Evolutionary conservation across 2,329 filamentous ascomycete genomes (phyloP).

Genomic region (Dactylonectria estremocensis): DNA sequence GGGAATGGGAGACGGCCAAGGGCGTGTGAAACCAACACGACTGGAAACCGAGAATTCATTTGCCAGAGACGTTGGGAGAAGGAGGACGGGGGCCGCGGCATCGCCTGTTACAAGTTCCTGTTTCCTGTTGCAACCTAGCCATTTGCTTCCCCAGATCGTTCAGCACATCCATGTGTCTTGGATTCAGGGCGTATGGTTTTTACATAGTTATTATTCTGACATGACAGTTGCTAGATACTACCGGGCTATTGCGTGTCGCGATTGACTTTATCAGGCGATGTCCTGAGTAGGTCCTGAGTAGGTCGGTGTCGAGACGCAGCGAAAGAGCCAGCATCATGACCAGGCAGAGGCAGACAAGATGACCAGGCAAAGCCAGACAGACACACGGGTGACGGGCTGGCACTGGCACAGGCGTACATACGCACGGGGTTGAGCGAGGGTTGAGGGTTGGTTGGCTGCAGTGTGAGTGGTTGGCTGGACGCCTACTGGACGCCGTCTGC

Average conservation of each 20-base stretch:
- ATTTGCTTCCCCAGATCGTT: neutral
- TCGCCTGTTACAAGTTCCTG: constrained; percentile 25
- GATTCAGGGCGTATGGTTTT: constrained; percentile 12
- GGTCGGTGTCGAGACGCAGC: neutral
- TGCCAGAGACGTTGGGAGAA: constrained; percentile 17
- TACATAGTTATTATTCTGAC: neutral
- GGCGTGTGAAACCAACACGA: neutral
- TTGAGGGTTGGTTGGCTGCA: constrained; percentile 38
- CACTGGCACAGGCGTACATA: constrained; percentile 25
- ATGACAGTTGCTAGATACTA: neutral
- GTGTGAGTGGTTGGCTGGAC: constrained; percentile 16
- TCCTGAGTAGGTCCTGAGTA: constrained; percentile 2
- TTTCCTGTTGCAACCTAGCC: constrained; percentile 21
- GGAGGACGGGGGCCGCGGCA: constrained; percentile 17
- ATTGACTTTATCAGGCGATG: neutral
- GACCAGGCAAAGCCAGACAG: constrained; percentile 18
- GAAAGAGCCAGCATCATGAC: constrained; percentile 5
- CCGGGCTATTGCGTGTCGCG: neutral
- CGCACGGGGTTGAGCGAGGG: constrained; percentile 41
- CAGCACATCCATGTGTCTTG: constrained; percentile 24
- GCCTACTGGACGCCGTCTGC: constrained; percentile 6
- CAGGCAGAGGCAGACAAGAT: constrained; percentile 12
- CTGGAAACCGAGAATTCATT: constrained; percentile 19
- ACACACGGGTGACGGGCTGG: too few relatives aligned
- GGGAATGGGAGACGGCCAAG: neutral